Evolutionary conservation across 2,329 filamentous ascomycete genomes (phyloP), one percentile per base, ranked within the genome.

Genomic region (Aspergillus sp.): DNA sequence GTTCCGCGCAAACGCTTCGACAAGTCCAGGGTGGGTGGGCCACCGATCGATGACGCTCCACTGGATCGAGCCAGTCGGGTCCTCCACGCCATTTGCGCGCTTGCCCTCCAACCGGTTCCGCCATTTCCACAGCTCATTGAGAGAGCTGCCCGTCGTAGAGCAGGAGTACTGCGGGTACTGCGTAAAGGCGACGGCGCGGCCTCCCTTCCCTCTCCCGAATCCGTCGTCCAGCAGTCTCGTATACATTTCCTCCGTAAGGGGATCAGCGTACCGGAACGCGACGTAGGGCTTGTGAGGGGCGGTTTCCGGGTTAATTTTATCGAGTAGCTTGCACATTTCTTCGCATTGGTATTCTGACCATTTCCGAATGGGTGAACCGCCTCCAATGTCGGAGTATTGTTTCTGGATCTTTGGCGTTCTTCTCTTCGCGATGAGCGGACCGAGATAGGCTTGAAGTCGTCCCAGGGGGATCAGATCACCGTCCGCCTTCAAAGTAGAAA

Each of bases 51-150:
- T 99, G 49, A 97, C 93, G 71, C 91, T 97, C 94, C 94, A 99
- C 53, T 87, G 82, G 59, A 99, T 96, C 2, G 86, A 79, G 11
- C 92, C 92, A 34, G 83, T 77, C 0, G 77, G 72, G 21, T 81
- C 77, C 7, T 67, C 71, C 29, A 78, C 77, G 38, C 76, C 77
- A 41, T 78, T 76, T 2, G 75, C 80, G 41, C 81, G 78, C 71
- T 90, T 91, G 36, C 89, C 90, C 72, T 97, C 92, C 49, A 99
- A 76, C 57, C 76, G 81, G 66, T 91, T 88, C 58, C 92, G 83
- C 91, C 92, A 97, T 76, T 95, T 97, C 94, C 94, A 99, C 32
- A 99, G 76, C 76, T 99, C 94, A 66, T 99, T 99, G 52, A 99
- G 76, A 57, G 91, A 96, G 72, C 91, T 96, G 19, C 94, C 94